A percentile compares a stretch with the other conserved stretches of the same genome.
These are phyloP conservation scores for Malus sylvestris DNA, from an alignment of 306 rosid species.

Conservation along the genomic window DNA sequence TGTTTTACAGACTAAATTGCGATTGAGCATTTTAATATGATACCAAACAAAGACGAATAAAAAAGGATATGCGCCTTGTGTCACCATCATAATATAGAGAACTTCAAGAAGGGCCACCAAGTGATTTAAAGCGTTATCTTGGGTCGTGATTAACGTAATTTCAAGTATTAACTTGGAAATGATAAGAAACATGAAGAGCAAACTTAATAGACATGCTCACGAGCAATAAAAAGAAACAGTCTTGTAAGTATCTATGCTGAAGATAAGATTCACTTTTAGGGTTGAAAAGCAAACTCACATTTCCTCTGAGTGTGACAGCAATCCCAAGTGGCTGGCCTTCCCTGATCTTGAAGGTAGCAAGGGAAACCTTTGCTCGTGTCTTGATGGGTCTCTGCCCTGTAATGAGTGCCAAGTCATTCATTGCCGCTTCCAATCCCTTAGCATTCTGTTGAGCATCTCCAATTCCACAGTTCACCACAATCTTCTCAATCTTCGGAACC, in stretches of 20 bases:
- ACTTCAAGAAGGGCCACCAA: not conserved
- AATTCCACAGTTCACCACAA: constrained; percentile 91
- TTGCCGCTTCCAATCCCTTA: constrained; percentile 88
- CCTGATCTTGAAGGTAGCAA: constrained; percentile 95
- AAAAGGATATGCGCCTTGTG: no score
- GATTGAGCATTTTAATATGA: not conserved
- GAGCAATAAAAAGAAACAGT: not conserved
- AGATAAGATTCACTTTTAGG: not conserved
- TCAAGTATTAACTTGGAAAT: not conserved
- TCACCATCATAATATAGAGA: not conserved
- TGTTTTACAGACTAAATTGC: not conserved
- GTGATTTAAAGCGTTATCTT: not conserved
- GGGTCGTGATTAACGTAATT: not conserved
- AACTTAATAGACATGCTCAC: not conserved
- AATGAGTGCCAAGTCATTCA: constrained; percentile 72
- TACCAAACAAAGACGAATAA: not conserved
- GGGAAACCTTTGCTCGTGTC: constrained; percentile 74
- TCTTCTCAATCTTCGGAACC: constrained; percentile 91
- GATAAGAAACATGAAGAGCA: not conserved
- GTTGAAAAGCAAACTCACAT: constrained; percentile 39
- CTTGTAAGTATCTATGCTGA: not conserved
- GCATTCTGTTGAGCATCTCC: constrained; percentile 98
- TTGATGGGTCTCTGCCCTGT: constrained; percentile 91
- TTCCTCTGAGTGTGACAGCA: constrained; percentile 92
- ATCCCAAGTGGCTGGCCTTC: constrained; percentile 98